Evolutionary conservation across 108 stramenopile species (phyloP).

Genomic region (Mediolabrus comicus): DNA sequence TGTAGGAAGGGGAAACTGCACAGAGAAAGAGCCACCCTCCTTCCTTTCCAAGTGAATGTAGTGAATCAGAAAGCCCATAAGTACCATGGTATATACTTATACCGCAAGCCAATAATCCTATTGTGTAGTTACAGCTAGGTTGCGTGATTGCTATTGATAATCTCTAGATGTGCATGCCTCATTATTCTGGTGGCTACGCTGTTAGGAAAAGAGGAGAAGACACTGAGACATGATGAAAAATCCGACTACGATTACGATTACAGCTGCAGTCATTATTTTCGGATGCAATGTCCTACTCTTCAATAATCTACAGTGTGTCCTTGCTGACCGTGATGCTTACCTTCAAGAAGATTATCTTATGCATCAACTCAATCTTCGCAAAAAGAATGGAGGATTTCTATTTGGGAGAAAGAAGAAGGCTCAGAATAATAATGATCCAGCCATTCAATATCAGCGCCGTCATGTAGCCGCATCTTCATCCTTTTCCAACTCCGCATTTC

Average conservation of each 20-base stretch:
- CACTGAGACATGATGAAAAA: no score
- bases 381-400: background rate
- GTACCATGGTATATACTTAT: no score
- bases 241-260: background rate
- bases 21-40: no score
- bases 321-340: background rate
- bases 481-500: background rate
- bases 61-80: no score
- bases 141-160: no score
- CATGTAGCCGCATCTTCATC: background rate
- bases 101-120: no score
- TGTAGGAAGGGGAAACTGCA: no score
- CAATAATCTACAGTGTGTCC: background rate
- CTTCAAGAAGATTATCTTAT: background rate
- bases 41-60: no score
- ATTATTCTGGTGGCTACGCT: no score
- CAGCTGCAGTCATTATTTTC: background rate
- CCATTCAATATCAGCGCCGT: conserved; percentile 2
- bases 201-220: no score
- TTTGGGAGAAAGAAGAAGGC: background rate
- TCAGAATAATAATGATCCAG: background rate
- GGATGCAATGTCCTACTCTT: background rate
- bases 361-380: background rate
- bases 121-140: no score
- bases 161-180: no score